phyloP scores from a whole-genome alignment of 495 filamentous ascomycete genomes.

The Penicilliopsis zonata region DNA sequence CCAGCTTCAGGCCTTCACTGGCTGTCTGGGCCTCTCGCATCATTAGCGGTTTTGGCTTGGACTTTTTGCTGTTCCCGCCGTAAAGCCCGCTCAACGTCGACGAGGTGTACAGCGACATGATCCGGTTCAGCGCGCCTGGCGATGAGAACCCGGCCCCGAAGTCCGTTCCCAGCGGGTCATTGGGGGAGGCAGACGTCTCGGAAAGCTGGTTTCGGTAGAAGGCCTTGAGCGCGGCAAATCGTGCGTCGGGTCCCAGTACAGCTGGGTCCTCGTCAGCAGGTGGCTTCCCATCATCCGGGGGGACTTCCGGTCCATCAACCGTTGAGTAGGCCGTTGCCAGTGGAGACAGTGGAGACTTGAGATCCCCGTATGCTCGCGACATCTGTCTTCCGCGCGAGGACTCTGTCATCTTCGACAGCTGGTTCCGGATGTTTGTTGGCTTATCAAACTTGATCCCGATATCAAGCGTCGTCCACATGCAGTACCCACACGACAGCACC shows the following conservation, averaged over 20 bases:
- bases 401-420: slow-evolving; percentile 45
- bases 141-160: slow-evolving; percentile 60
- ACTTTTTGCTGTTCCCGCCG: slow-evolving; percentile 46
- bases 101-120: slow-evolving; percentile 84
- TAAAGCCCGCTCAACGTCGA: slow-evolving; percentile 29
- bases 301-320: slow-evolving; percentile 15
- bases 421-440: slow-evolving; percentile 68
- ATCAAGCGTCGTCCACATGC: slow-evolving; percentile 81
- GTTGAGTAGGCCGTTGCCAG: slow-evolving; percentile 24
- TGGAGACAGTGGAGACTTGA: slow-evolving; percentile 30
- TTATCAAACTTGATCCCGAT: slow-evolving; percentile 87
- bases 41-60: slow-evolving; percentile 49
- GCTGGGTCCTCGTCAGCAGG: slow-evolving; percentile 15
- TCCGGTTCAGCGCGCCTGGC: slow-evolving; percentile 66
- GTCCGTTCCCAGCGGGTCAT: slow-evolving; percentile 32
- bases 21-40: slow-evolving; percentile 69
- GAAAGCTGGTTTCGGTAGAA: slow-evolving; percentile 66
- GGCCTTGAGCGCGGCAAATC: slow-evolving; percentile 44
- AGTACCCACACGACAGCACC: slow-evolving; percentile 76
- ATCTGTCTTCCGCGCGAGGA: slow-evolving; percentile 17
- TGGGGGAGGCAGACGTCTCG: slow-evolving; percentile 40
- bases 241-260: slow-evolving; percentile 22
- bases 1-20: slow-evolving; percentile 54
- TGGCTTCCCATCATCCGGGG: slow-evolving; percentile 8
- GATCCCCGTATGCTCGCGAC: slow-evolving; percentile 22